A percentile compares a stretch with the other conserved stretches of the same genome.
Conservation (phyloP, 192 early-diverging fungal genomes). For the Rhizophagus clarus region DNA sequence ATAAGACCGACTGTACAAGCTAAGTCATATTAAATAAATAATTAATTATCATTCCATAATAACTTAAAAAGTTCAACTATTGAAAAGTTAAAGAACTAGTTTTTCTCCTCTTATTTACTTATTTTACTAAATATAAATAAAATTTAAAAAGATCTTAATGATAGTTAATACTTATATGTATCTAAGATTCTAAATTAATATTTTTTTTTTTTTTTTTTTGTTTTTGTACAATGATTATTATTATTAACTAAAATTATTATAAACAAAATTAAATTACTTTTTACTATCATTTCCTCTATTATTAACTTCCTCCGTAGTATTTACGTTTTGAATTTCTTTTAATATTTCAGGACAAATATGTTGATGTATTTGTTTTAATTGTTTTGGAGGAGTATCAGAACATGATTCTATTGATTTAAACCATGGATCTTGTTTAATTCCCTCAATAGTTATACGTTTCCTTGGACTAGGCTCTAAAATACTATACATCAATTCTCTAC, state of each 20-base stretch:
- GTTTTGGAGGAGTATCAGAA: not conserved
- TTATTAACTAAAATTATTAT: not conserved
- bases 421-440: slow-evolving; percentile 76
- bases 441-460: slow-evolving; percentile 68
- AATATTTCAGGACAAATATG: not conserved
- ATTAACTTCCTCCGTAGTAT: too few species aligned
- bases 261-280: not conserved
- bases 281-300: not conserved
- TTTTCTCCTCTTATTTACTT: too few species aligned
- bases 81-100: too few species aligned
- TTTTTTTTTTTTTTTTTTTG: too few species aligned
- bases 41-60: too few species aligned
- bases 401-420: slow-evolving; percentile 71
- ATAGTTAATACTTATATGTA: too few species aligned
- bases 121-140: too few species aligned
- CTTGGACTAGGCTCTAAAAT: slow-evolving; percentile 82
- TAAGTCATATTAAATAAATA: too few species aligned
- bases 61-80: too few species aligned
- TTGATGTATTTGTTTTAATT: not conserved
- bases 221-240: not conserved
- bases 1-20: too few species aligned
- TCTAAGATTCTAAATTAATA: too few species aligned
- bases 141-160: too few species aligned
- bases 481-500: slow-evolving; percentile 71
- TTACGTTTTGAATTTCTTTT: not conserved